Evolutionary conservation across 805 yeast genomes (phyloP), one percentile per base, ranked within the genome.

Genomic region (Lachancea waltii): DNA sequence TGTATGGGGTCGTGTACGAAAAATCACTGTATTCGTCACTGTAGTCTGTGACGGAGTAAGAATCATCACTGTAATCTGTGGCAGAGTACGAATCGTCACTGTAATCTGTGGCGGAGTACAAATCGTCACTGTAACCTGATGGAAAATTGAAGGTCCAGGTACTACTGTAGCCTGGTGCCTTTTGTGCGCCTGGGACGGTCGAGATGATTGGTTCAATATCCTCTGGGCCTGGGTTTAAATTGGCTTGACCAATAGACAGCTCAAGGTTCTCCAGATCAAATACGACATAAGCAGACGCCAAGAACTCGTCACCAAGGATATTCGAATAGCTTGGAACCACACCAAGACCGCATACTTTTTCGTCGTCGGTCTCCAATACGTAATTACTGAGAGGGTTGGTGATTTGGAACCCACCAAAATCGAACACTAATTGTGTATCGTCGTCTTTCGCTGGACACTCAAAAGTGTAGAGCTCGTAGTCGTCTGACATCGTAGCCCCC

Each of bases 241-340:
- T 60, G 2, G 69, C 78, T 44, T 68, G 73, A 3, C 77, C 80
- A 35, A 75, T 24, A 0, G 70, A 69, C n/a, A 75, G 50, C 41
- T 67, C 67, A 15, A 56, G 49, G 22, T 62, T 62, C 23, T 70
- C 79, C 41, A 77, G 51, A 56, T 79, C 81, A 42, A 69, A 79
- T 33, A 76, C 82, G 25, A 74, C 67, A 47, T 78, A 79, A 2
- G 77, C 78, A 27, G 69, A 59, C 41, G 74, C 64, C 43, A 79
- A 54, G 60, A 79, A 75, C 3, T 71, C 65, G 53, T 77, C 81
- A 40, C 85, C 85, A n/a, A 77, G 54, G 7, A 70, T 66, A 28
- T 56, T 56, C 36, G 54, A 62, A 20, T 58, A 64, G 7, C 66
- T 51, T 7, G 50, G 38, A 20, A 59, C 45, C 2, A 69, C 30